These are phyloP conservation scores for Termitomyces bulborhizus DNA, from an alignment of 768 basidiomycete species.

Conservation along the genomic window DNA sequence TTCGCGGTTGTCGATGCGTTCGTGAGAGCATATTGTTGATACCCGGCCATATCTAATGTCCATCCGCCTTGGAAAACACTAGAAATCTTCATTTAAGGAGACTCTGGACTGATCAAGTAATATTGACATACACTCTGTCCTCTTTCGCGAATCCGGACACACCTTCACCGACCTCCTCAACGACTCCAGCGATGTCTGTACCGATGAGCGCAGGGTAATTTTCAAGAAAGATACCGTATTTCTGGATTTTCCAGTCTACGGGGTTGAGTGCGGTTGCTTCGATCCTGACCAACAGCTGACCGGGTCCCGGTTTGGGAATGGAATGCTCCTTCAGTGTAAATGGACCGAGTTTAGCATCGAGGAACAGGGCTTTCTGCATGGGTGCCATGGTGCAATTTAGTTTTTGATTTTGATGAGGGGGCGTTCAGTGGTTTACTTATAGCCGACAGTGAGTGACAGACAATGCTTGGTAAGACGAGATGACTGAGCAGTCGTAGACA, in stretches of 20 bases:
- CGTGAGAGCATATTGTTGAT: constrained; percentile 22
- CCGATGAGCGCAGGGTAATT: constrained; percentile 42
- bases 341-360: constrained; percentile 11
- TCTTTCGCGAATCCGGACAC: constrained; percentile 43
- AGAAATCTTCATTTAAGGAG: neutral
- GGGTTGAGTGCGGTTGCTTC: constrained; percentile 39
- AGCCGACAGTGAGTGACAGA: neutral
- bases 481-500: neutral
- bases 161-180: constrained; percentile 46
- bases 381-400: neutral
- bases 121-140: constrained; percentile 41
- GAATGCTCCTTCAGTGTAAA: constrained; percentile 12
- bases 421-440: neutral
- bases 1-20: constrained; percentile 15
- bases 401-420: neutral
- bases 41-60: constrained; percentile 11
- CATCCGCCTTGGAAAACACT: constrained; percentile 15
- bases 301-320: constrained; percentile 23
- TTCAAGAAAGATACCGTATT: constrained; percentile 29
- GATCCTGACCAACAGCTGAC: constrained; percentile 37
- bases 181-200: constrained; percentile 43
- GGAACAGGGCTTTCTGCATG: constrained; percentile 21
- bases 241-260: constrained; percentile 46
- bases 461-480: constrained; percentile 1
- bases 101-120: neutral